Evolutionary conservation across 2,329 filamentous ascomycete species (phyloP), one percentile per base, ranked within the genome.

Genomic region (Scedosporium apiospermum): DNA sequence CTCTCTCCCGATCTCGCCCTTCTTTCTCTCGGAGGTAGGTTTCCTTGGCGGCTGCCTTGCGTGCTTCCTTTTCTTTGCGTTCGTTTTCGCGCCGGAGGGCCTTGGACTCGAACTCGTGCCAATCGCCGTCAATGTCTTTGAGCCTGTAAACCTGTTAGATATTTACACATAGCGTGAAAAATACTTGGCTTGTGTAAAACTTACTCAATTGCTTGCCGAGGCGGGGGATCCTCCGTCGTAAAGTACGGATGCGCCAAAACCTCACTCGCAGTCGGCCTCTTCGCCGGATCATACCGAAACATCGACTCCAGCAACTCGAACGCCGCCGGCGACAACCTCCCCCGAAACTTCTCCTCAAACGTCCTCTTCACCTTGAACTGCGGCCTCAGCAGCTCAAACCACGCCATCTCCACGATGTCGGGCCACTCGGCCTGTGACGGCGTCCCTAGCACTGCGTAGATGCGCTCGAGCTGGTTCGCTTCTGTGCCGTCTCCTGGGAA

Each of bases 21-120:
- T 61, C 34, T 14, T 21, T 60, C 38, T 55, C 51, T 16, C 51
- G 61, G 42, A 6, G 4, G 44, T 67, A 66, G 7, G 65, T 67
- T 1, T 78, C 77, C 67, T 77, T 80, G 18, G 74, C 75, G 0
- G 77, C 75, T 51, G 73, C 74, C 5, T 76, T 78, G 3, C 77
- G 76, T 6, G 80, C 81, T 62, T 84, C 82, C 63, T 80, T 77
- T 30, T 84, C 82, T 65, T 79, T 80, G 62, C 85, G 84, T 73
- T 95, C 91, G 68, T 92, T 93, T 73, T 97, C 93, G 68, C 95
- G 95, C 38, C 95, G 83, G 27, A 96, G 80, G 16, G 92, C 93
- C 77, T 99, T 99, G 63, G 91, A 96, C 77, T 99, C 95, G 70
- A 98, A 96, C 72, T 99, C 95, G 72, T 99, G 95, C 95, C 95